phyloP scores from a whole-genome alignment of 176 grass and related monocot species.

The Zoysia japonica region DNA sequence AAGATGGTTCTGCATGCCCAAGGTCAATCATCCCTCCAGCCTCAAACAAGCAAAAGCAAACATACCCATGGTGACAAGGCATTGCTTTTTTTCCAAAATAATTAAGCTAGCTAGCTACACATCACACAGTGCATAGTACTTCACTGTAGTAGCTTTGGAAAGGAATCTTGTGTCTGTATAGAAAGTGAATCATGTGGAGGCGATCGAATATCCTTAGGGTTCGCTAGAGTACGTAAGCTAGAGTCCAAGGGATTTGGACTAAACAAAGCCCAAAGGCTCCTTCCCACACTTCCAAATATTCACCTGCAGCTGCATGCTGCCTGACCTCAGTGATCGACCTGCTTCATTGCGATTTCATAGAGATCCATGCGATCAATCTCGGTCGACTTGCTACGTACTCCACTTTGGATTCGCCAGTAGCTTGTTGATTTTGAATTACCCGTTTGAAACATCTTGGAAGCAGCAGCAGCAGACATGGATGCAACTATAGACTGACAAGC shows the following conservation, averaged over 20 bases:
- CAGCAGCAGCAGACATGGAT: no score
- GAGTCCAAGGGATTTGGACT: conserved; percentile 64
- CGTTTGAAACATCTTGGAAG: no score
- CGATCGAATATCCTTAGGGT: conserved; percentile 68
- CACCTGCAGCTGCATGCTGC: conserved; percentile 30
- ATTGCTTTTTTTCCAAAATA: conserved; percentile 64
- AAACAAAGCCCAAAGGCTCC: conserved; percentile 57
- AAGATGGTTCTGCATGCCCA: background rate
- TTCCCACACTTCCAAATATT: conserved; percentile 92
- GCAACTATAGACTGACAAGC: no score
- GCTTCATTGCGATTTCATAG: conserved; percentile 19
- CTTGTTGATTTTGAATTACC: no score
- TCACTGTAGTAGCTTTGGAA: conserved; percentile 47
- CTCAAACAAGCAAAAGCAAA: conserved; percentile 73
- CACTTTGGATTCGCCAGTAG: no score
- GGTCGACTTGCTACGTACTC: no score
- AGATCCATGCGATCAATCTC: background rate
- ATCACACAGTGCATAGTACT: no score
- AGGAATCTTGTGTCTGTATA: conserved; percentile 58
- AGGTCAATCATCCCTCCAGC: conserved; percentile 55
- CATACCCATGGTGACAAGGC: conserved; percentile 87
- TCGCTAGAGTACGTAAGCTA: conserved; percentile 78
- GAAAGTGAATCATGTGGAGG: conserved; percentile 21
- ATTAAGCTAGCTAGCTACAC: no score
- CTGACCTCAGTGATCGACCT: background rate